A percentile compares a stretch with the other conserved stretches of the same genome.
These are phyloP conservation scores for Kuraishia floccosa DNA, from an alignment of 805 yeast genomes.

Conservation along the genomic window DNA sequence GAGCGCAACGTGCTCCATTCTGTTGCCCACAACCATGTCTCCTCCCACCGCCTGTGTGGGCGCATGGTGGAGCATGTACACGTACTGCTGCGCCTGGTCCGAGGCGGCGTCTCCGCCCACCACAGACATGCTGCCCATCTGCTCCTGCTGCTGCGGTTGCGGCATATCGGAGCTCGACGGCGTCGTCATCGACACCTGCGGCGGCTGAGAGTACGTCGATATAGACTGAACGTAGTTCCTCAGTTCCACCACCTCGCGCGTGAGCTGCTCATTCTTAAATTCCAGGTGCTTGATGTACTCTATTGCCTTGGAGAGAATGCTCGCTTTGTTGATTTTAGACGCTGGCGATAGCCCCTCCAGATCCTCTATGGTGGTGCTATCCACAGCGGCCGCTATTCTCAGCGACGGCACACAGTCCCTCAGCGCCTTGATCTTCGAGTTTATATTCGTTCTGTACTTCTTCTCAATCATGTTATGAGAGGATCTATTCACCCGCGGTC, in stretches of 20 bases:
- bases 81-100: conserved; percentile 1
- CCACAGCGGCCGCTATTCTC: conserved; percentile 40
- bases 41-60: too few species aligned
- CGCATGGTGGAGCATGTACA: too few species aligned
- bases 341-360: conserved; percentile 74
- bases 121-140: background rate
- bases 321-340: conserved; percentile 65
- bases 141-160: conserved; percentile 2
- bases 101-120: too few species aligned
- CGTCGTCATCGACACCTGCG: too few species aligned
- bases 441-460: conserved; percentile 69
- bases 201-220: too few species aligned
- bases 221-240: too few species aligned
- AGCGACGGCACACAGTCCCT: conserved; percentile 73
- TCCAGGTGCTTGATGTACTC: conserved; percentile 73
- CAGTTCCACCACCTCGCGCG: conserved; percentile 41
- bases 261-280: conserved; percentile 37
- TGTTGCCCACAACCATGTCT: too few species aligned
- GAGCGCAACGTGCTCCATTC: too few species aligned
- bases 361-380: conserved; percentile 24
- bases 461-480: conserved; percentile 77
- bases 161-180: too few species aligned
- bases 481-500: conserved; percentile 41
- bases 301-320: conserved; percentile 64
- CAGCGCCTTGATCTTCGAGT: conserved; percentile 54